Base-by-base conservation (phyloP, 805 yeast species). In the Wickerhamomyces ciferrii region DNA sequence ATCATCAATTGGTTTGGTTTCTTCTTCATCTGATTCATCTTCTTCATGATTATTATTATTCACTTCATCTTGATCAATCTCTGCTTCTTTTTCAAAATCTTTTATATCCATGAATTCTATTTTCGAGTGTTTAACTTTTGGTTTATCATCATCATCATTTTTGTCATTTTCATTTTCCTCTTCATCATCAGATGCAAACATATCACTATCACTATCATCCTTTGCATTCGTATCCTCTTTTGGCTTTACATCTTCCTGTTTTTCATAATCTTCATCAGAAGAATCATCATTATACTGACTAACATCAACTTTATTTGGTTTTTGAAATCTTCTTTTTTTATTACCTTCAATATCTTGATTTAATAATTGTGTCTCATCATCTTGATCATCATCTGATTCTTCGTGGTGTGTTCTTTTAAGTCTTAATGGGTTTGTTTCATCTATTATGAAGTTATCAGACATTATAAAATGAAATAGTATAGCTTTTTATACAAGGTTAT, bases 21-120 rank as follows among this genome's bases (percentile, higher is more conserved):
- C 37, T 14, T 43, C 51, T 14, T 45, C 52, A 9, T 45, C 60
- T 10, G 48, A 52, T 15, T 47, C 57, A 2, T 54, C 59, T 8
- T 46, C 61, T 18, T 53, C 58, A 10, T 54, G 58, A 13, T 46
- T 55, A 27, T 52, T 55, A 3, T 43, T 43, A n/a, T 43, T 27
- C 4, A 46, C 55, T 13, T 31, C 50, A 13, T 40, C 56, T 9
- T 47, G 44, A 25, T 39, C 52, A 15, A 39, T 56, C 29, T 49
- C 59, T 19, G 53, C 56, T 10, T 52, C 60, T 27, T 54, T 53
- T 52, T 72, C 73, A 46, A 74, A 71, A 47, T 65, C 55, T 6
- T 62, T 57, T 51, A 71, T 58, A 41, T 74, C 71, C 46, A 73
- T 41, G 17, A 59, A 48, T 43, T 50, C 53, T 20, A 43, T 46